A percentile compares a stretch with the other conserved stretches of the same genome.
Conservation (phyloP, 306 rosid species). For the Gastrolobium villosum region DNA sequence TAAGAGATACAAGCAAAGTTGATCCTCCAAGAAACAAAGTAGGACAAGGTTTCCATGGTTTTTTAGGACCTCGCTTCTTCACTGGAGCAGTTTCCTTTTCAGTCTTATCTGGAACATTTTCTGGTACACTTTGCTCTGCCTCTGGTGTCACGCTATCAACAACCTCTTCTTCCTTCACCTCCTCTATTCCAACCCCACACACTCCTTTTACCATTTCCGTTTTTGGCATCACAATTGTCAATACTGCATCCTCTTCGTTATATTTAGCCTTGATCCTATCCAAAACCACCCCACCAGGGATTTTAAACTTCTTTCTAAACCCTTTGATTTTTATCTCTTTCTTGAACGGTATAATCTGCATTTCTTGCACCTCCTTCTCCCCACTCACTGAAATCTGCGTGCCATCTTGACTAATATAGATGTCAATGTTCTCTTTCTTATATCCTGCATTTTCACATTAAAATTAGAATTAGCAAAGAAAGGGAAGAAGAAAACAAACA, state of each 20-base stretch:
- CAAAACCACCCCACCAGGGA: constrained; percentile 66
- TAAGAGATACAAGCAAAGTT: constrained; percentile 45
- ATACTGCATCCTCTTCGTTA: constrained; percentile 51
- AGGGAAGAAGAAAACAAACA: background rate
- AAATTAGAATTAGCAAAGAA: background rate
- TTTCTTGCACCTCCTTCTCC: constrained; percentile 72
- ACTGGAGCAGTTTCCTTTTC: constrained; percentile 34
- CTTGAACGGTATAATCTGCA: constrained; percentile 65
- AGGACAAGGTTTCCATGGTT: constrained; percentile 55
- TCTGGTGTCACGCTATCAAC: constrained; percentile 37
- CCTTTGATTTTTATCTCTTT: constrained; percentile 60
- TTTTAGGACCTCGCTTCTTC: constrained; percentile 43
- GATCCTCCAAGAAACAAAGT: constrained; percentile 57
- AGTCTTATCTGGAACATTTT: constrained; percentile 26
- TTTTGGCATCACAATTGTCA: constrained; percentile 73
- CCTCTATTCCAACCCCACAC: constrained; percentile 57
- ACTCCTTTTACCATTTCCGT: constrained; percentile 56
- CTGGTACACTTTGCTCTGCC: constrained; percentile 22
- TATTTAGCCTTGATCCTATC: constrained; percentile 73
- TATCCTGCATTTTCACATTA: constrained; percentile 58
- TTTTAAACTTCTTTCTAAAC: constrained; percentile 65
- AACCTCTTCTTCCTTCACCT: constrained; percentile 63
- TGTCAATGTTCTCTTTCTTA: constrained; percentile 60
- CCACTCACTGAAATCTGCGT: constrained; percentile 58
- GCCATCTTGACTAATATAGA: constrained; percentile 75